A percentile compares a stretch with the other conserved stretches of the same genome.
These are phyloP conservation scores for Suillus placidus DNA, from an alignment of 768 basidiomycete species.

Conservation along the genomic window DNA sequence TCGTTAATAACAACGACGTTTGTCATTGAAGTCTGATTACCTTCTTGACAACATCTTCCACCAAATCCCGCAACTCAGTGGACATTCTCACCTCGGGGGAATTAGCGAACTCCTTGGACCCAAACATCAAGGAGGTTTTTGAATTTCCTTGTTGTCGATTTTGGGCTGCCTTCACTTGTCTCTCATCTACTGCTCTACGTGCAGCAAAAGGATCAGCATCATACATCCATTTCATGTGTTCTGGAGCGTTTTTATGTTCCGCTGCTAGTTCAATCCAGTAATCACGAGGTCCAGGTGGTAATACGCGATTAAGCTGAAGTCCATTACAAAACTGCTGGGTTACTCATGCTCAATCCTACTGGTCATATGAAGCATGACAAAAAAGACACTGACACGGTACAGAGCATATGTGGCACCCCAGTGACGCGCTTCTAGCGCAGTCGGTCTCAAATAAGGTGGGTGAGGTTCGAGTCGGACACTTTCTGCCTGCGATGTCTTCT, in stretches of 20 bases:
- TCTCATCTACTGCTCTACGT: conserved; percentile 61
- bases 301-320: conserved; percentile 69
- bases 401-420: conserved; percentile 89
- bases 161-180: conserved; percentile 60
- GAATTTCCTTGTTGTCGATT: conserved; percentile 41
- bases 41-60: conserved; percentile 82
- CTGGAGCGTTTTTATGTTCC: conserved; percentile 68
- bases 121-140: conserved; percentile 13
- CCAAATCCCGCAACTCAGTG: conserved; percentile 67
- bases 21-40: conserved; percentile 37
- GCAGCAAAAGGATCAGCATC: conserved; percentile 85
- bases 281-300: conserved; percentile 83
- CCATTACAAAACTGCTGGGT: conserved; percentile 68
- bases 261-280: conserved; percentile 81
- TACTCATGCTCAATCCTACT: conserved; percentile 25
- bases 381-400: conserved; percentile 69
- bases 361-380: not conserved
- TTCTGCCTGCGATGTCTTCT: conserved; percentile 71
- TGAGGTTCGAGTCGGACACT: conserved; percentile 73
- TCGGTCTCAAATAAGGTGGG: conserved; percentile 65
- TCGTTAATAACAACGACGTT: conserved; percentile 8
- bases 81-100: conserved; percentile 87
- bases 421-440: conserved; percentile 84
- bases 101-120: conserved; percentile 44
- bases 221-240: conserved; percentile 85